Evolutionary conservation across 768 basidiomycete genomes (phyloP), one percentile per base, ranked within the genome.

Genomic region (Calocera viscosa): DNA sequence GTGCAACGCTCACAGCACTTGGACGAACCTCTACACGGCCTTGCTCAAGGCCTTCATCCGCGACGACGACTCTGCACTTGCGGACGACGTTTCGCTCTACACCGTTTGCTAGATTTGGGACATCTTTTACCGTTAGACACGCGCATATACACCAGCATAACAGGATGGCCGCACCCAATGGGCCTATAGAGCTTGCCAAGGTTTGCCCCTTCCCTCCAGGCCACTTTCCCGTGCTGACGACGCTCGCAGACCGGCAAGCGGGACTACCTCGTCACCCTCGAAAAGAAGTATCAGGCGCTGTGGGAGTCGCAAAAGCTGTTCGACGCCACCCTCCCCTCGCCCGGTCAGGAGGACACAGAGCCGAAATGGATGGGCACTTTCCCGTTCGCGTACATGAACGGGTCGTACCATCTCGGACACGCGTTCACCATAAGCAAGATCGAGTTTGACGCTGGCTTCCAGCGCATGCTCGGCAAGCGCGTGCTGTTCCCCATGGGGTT

Each of bases 321-420:
- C 76, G 89, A 98, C 76, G 83, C 88, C 73, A 81, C 88, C 71
- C 87, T 94, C 38, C 95, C 96, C 0, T 76, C 86, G 22, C 75
- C 79, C 14, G 83, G 84, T 64, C 85, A 90, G 49, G 71, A 76
- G 69, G 38, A 66, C 41, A 66, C 68, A 10, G 33, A 86, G 76
- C 94, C 94, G 22, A 98, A 97, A 80, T 98, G 94, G 92, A 90
- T 97, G 74, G 96, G 95, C 65, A 96, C 86, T 78, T 95, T 89
- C 77, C 94, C 94, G 64, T 96, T 81, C 78, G 91, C 93, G 0
- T 99, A 99, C 82, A 98, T 97, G 93, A 99, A 99, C 73, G 96
- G 96, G 49, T 91, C 89, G 71, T 81, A 98, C 71, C 96, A 99
- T 77, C 82, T 98, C 28, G 96, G 96, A 26, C 96, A 99, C 77